Evolutionary conservation across 2,329 filamentous ascomycete species (phyloP), one percentile per base, ranked within the genome.

Genomic region (Hortaea sp.): DNA sequence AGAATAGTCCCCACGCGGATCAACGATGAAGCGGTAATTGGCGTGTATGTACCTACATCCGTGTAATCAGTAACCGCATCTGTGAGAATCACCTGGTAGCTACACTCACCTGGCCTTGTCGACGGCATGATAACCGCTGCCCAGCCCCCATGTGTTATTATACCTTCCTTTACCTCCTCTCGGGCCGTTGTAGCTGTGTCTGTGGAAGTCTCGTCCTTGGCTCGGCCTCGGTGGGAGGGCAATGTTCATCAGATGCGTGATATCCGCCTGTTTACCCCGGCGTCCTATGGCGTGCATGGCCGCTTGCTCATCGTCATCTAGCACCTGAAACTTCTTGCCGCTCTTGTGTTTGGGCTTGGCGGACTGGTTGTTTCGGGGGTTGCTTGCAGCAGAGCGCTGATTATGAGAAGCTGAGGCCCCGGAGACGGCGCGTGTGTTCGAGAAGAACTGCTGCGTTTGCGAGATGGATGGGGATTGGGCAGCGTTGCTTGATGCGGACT

Each of bases 11-110:
- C 81, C 83, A 46, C 79, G 76, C 3, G 92, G 90, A 49, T 87
- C 82, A 43, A 98, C 89, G 49, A 98, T 84, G 64, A 98, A 98
- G 46, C 92, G 84, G 63, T 98, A 98, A 66, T 98, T 98, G 53
- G 92, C 88, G 65, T 98, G 89, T 11, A 98, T 82, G 56, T 87
- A 88, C 71, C 83, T 84, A 27, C 9, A 39, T 34, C n/a, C 13
- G 10, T 39, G 2, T 20, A 20, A 20, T 20, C 20, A 20, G 20
- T 20, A 20, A 20, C 20, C 20, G 20, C 20, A 20, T 20, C 29
- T 35, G 34, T 12, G 42, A 4, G 11, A n/a, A 38, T 38, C 30
- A 27, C 11, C 27, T 37, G 32, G 10, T 37, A 12, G 20, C 20
- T 29, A 4, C 32, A 42, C 59, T 47, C 76, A 90, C 74, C 85